Evolutionary conservation across 495 filamentous ascomycete genomes (phyloP).

Genomic region (Glutinoglossum americanum): DNA sequence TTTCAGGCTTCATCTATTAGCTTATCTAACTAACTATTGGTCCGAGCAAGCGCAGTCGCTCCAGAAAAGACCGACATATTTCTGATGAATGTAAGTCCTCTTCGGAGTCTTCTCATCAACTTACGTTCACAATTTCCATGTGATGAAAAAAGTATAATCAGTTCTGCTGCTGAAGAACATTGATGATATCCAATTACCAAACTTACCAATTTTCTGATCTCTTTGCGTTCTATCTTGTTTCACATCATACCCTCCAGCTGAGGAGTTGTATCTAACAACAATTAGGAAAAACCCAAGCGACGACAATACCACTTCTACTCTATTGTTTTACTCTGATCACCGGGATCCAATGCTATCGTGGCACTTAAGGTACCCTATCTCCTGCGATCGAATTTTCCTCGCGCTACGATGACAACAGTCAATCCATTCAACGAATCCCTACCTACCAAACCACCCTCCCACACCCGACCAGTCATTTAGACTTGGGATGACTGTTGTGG

Average conservation of each 20-base stretch:
- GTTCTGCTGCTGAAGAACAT: constrained; percentile 85
- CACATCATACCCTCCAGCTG: too few relatives aligned
- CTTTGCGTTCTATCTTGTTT: background rate
- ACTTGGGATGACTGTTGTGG: constrained; percentile 69
- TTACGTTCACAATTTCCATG: constrained; percentile 5
- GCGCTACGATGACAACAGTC: constrained; percentile 81
- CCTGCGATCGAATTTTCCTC: background rate
- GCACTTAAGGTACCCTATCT: background rate
- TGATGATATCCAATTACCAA: constrained; percentile 52
- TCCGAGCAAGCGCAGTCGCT: background rate
- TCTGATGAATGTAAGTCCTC: constrained; percentile 8
- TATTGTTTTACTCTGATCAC: background rate
- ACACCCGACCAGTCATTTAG: constrained; percentile 41
- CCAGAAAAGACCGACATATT: background rate
- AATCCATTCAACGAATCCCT: constrained; percentile 97
- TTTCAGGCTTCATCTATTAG: background rate
- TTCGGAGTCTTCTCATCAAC: background rate
- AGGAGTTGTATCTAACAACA: too few relatives aligned
- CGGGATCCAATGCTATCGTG: background rate
- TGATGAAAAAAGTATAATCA: constrained; percentile 68
- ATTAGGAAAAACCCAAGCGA: too few relatives aligned
- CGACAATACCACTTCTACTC: too few relatives aligned
- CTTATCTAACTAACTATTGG: background rate
- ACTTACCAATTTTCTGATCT: constrained; percentile 39
- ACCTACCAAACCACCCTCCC: constrained; percentile 54